These are phyloP conservation scores for Pistacia vera DNA, from an alignment of 345 rosid species.

Conservation along the genomic window DNA sequence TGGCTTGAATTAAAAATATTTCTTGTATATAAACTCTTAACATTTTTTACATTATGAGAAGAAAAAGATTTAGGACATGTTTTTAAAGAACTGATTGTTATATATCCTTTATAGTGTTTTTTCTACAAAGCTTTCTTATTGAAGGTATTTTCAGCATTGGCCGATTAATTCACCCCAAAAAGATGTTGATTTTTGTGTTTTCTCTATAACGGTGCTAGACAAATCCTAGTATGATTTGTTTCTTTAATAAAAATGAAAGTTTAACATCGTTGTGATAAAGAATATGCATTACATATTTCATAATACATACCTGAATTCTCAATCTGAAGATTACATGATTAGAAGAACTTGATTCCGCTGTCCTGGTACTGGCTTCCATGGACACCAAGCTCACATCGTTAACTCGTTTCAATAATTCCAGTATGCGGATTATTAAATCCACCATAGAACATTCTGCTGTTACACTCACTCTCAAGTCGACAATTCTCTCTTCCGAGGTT, in stretches of 20 bases:
- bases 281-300: neutral
- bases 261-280: neutral
- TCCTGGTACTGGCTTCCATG: constrained; percentile 47
- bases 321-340: constrained; percentile 48
- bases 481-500: constrained; percentile 40
- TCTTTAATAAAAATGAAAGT: neutral
- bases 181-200: no score
- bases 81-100: no score
- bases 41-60: no score
- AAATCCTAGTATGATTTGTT: no score
- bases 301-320: constrained; percentile 51
- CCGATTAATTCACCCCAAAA: no score
- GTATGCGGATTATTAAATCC: constrained; percentile 49
- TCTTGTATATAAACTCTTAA: no score
- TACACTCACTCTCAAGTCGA: constrained; percentile 53
- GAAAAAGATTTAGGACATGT: no score
- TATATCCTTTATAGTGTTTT: no score
- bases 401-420: constrained; percentile 65
- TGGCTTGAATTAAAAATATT: no score
- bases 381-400: constrained; percentile 52
- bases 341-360: constrained; percentile 25
- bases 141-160: no score
- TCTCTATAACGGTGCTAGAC: no score
- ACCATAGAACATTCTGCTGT: constrained; percentile 40
- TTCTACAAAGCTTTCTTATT: no score